Conservation (phyloP, 352 stramenopile species). For the Poterioochromonas sp. region DNA sequence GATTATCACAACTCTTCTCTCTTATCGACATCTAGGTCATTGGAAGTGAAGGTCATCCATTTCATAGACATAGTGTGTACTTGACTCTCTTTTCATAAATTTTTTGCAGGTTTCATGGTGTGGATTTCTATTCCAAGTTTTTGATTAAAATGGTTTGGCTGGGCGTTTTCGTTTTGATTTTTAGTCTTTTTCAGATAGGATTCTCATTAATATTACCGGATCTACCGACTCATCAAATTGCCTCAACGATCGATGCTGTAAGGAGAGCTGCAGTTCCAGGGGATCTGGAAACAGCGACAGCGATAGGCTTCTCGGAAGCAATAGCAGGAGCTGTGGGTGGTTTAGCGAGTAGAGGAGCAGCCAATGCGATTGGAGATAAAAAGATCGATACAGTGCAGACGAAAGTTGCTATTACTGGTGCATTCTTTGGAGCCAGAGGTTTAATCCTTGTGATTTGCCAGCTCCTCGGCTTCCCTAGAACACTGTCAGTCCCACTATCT, state of each 20-base stretch:
- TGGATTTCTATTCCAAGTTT: too few relatives aligned
- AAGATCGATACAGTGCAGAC: background rate
- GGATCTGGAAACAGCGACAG: background rate
- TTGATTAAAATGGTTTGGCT: too few relatives aligned
- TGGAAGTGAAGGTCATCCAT: too few relatives aligned
- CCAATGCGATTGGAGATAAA: background rate
- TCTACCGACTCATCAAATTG: too few relatives aligned
- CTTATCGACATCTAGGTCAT: too few relatives aligned
- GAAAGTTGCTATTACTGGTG: background rate
- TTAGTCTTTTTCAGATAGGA: too few relatives aligned
- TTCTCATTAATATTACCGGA: too few relatives aligned
- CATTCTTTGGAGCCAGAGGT: background rate
- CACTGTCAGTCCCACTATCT: background rate
- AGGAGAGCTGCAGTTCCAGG: background rate
- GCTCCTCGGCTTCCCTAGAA: background rate
- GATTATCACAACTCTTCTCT: too few relatives aligned
- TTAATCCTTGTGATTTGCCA: background rate
- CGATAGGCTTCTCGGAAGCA: background rate
- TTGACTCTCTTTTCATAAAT: too few relatives aligned
- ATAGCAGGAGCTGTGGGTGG: constrained; percentile 1
- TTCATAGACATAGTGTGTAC: too few relatives aligned
- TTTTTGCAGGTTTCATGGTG: too few relatives aligned
- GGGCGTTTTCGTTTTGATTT: too few relatives aligned
- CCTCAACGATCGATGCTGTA: background rate
- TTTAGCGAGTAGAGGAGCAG: background rate